These are phyloP conservation scores for Salix arbutifolia DNA, from an alignment of 345 rosid genomes.

Conservation along the genomic window DNA sequence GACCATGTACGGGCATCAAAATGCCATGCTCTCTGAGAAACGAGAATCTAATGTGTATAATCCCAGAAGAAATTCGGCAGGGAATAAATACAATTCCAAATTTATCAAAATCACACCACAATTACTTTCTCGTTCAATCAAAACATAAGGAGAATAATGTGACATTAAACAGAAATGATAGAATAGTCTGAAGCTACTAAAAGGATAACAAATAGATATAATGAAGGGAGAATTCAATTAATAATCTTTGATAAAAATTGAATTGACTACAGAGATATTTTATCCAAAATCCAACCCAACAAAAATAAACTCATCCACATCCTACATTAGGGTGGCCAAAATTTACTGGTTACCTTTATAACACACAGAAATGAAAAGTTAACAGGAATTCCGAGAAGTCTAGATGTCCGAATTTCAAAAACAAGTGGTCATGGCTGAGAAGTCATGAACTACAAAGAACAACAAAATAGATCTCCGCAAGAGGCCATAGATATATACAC, in stretches of 20 bases:
- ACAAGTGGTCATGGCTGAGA: slow-evolving; percentile 30
- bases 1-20: neutral
- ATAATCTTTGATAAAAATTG: slow-evolving; percentile 20
- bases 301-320: slow-evolving; percentile 35
- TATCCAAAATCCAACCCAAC: slow-evolving; percentile 20
- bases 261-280: slow-evolving; percentile 13
- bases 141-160: neutral
- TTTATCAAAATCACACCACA: too few species aligned
- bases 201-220: slow-evolving; percentile 4
- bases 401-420: slow-evolving; percentile 25
- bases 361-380: slow-evolving; percentile 32
- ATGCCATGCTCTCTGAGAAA: neutral
- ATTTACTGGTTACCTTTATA: slow-evolving; percentile 25
- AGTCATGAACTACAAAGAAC: slow-evolving; percentile 35
- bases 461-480: slow-evolving; percentile 36
- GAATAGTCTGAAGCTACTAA: slow-evolving; percentile 4
- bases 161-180: neutral
- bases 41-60: neutral
- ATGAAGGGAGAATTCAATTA: slow-evolving; percentile 9
- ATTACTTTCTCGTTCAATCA: neutral
- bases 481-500: slow-evolving; percentile 43
- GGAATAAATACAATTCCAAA: neutral
- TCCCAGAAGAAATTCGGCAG: neutral
- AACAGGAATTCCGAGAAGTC: slow-evolving; percentile 21
- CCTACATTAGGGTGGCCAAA: slow-evolving; percentile 28